Evolutionary conservation across 805 yeast species (phyloP).

Genomic region (Ogataea degrootiae): DNA sequence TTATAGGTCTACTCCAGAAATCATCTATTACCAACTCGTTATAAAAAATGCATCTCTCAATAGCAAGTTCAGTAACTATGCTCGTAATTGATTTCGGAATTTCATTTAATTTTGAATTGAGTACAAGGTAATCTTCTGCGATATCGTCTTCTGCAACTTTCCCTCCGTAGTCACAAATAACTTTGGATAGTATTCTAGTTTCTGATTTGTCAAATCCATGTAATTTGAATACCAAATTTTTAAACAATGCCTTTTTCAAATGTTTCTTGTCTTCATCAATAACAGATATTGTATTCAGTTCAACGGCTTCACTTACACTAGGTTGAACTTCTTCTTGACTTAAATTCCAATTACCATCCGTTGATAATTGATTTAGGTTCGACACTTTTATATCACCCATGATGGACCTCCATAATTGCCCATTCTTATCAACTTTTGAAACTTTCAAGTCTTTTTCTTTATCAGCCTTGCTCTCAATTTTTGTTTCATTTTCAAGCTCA

Average conservation of each 20-base stretch:
- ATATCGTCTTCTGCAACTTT: background rate
- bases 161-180: slow-evolving; percentile 24
- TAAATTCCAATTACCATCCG: slow-evolving; percentile 5
- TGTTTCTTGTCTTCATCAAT: background rate
- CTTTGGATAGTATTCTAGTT: slow-evolving; percentile 16
- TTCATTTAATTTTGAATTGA: slow-evolving; percentile 13
- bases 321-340: background rate
- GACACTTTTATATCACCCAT: slow-evolving; percentile 17
- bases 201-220: slow-evolving; percentile 18
- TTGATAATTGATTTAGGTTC: slow-evolving; percentile 4
- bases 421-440: slow-evolving; percentile 18
- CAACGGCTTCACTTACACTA: background rate
- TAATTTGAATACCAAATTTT: slow-evolving; percentile 13
- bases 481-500: background rate
- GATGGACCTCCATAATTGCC: slow-evolving; percentile 22
- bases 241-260: slow-evolving; percentile 11
- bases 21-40: slow-evolving; percentile 13
- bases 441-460: slow-evolving; percentile 23
- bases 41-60: slow-evolving; percentile 27
- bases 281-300: background rate
- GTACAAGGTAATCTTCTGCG: slow-evolving; percentile 11
- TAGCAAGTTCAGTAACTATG: slow-evolving; percentile 25
- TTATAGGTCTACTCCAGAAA: slow-evolving; percentile 23
- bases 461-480: slow-evolving; percentile 1
- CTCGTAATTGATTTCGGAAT: background rate